Percentiles rank a stretch among this genome's conserved stretches.
phyloP scores from a whole-genome alignment of 2,329 filamentous ascomycete species.

The Verticillium zaregamsianum region DNA sequence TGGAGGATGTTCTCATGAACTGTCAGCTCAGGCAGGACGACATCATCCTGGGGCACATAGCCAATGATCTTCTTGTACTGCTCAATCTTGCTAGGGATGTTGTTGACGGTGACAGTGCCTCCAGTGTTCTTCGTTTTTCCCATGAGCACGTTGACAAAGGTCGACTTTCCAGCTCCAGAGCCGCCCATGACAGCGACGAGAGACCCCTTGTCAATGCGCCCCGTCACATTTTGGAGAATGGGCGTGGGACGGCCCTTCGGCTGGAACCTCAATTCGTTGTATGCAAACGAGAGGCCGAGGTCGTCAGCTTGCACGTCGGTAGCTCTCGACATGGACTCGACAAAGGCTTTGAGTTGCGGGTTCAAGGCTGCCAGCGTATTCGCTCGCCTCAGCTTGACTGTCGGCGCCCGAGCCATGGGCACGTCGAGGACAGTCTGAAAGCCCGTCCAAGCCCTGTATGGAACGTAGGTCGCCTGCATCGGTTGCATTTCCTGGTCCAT shows the following conservation, averaged over 20 bases:
- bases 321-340: conserved; percentile 47
- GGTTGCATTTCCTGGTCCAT: conserved; percentile 30
- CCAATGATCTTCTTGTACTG: conserved; percentile 57
- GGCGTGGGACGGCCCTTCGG: conserved; percentile 37
- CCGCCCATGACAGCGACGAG: conserved; percentile 58
- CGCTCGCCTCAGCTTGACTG: conserved; percentile 14
- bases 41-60: conserved; percentile 59
- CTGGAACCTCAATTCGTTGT: conserved; percentile 44
- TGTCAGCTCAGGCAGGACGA: conserved; percentile 55
- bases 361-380: conserved; percentile 22
- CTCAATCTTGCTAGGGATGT: conserved; percentile 40
- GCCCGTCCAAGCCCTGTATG: conserved; percentile 21
- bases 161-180: conserved; percentile 56
- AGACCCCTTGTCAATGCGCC: conserved; percentile 47
- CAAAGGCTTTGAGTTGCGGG: conserved; percentile 41
- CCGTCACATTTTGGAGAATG: conserved; percentile 50
- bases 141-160: conserved; percentile 59
- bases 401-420: not conserved
- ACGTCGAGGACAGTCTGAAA: conserved; percentile 31
- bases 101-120: conserved; percentile 49
- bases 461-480: conserved; percentile 27
- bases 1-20: conserved; percentile 60
- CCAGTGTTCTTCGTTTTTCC: conserved; percentile 49
- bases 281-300: conserved; percentile 51
- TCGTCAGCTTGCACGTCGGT: conserved; percentile 38